Evolutionary conservation across 257 asterid species (phyloP).

Genomic region (Solanum gracilifrons): DNA sequence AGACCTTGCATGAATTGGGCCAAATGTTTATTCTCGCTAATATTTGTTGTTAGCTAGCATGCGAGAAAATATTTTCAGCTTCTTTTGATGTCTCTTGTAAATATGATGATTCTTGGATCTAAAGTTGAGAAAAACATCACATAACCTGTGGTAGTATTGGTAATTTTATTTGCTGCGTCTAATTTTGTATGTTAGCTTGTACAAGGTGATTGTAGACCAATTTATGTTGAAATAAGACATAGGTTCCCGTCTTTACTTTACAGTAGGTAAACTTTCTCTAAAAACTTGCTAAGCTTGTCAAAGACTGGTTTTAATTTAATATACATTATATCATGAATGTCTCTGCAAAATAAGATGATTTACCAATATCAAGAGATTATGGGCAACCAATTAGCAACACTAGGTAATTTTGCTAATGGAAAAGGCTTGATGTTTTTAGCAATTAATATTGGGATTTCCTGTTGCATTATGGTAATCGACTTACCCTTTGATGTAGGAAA

Average conservation of each 20-base stretch:
- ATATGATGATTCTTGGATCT: background rate
- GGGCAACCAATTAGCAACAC: background rate
- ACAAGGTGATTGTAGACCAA: background rate
- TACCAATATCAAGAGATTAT: background rate
- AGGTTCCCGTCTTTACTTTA: background rate
- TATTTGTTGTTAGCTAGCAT: background rate
- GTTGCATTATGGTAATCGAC: background rate
- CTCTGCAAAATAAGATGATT: background rate
- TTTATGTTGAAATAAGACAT: background rate
- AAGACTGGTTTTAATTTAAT: background rate
- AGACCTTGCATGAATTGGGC: background rate
- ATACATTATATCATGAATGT: background rate
- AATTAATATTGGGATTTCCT: background rate
- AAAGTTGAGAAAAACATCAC: background rate
- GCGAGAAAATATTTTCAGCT: background rate
- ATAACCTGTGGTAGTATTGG: background rate
- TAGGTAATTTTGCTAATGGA: background rate
- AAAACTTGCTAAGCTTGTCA: background rate
- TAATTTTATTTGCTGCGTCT: background rate
- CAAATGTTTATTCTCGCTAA: background rate
- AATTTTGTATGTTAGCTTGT: background rate
- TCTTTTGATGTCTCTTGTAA: background rate
- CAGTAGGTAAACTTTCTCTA: background rate
- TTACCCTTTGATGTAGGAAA: constrained; percentile 41
- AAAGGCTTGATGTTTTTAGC: background rate